These are phyloP conservation scores for Epichloe elymi DNA, from an alignment of 2,329 filamentous ascomycete genomes.

Conservation along the genomic window DNA sequence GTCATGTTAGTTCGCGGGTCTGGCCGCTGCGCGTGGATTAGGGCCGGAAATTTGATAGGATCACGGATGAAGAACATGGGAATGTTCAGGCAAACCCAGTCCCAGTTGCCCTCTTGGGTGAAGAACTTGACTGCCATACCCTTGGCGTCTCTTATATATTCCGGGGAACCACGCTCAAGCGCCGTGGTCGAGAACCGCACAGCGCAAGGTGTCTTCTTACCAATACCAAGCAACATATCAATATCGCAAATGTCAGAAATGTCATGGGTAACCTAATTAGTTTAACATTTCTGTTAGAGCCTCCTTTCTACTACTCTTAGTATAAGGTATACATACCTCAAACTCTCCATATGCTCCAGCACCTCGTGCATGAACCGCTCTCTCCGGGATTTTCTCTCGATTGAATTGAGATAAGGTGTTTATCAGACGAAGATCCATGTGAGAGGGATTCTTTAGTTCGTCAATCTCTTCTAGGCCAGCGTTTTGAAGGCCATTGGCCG, in stretches of 20 bases:
- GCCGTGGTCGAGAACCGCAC: slow-evolving; percentile 59
- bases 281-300: too few relatives aligned
- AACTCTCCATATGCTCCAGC: slow-evolving; percentile 41
- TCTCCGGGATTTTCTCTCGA: slow-evolving; percentile 34
- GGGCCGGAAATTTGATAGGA: slow-evolving; percentile 59
- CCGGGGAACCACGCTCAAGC: slow-evolving; percentile 52
- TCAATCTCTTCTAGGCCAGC: too few relatives aligned
- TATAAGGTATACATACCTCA: slow-evolving; percentile 19
- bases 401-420: neutral
- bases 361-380: slow-evolving; percentile 23
- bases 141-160: slow-evolving; percentile 56
- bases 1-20: slow-evolving; percentile 59
- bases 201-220: slow-evolving; percentile 44
- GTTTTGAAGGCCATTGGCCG: too few relatives aligned
- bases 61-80: slow-evolving; percentile 68
- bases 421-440: neutral
- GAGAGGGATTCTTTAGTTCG: too few relatives aligned
- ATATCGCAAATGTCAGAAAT: slow-evolving; percentile 42
- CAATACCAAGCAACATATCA: slow-evolving; percentile 37
- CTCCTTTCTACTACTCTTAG: too few relatives aligned
- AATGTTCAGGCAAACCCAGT: slow-evolving; percentile 66
- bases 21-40: slow-evolving; percentile 69
- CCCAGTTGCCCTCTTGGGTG: slow-evolving; percentile 58
- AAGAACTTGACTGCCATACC: slow-evolving; percentile 49
- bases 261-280: slow-evolving; percentile 32